These are phyloP conservation scores for Jaenimonas drosophilae DNA, from an alignment of 208 protist genomes.

Conservation along the genomic window DNA sequence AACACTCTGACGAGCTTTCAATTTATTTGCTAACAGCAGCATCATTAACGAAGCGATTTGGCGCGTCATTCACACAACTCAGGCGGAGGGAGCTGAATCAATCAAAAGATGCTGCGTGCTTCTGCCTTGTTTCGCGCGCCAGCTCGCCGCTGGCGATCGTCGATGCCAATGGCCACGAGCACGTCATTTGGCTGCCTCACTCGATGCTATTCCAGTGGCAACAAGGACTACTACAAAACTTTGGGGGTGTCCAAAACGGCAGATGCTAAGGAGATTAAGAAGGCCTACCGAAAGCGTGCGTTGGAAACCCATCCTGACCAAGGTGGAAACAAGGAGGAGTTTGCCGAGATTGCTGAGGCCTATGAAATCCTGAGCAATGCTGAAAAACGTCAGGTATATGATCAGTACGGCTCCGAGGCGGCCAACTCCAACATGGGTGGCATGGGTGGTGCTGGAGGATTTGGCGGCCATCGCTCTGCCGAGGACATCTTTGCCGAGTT, in stretches of 20 bases:
- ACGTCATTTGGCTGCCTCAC: no score
- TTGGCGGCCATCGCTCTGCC: conserved; percentile 46
- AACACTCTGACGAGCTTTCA: no score
- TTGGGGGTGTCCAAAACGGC: conserved; percentile 60
- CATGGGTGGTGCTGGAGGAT: conserved; percentile 46
- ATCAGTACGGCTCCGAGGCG: conserved; percentile 91
- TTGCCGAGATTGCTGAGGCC: conserved; percentile 87
- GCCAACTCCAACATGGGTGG: conserved; percentile 65
- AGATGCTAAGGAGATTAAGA: conserved; percentile 74
- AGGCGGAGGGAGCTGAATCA: no score
- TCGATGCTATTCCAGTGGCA: conserved; percentile 32
- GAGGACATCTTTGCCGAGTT: conserved; percentile 91
- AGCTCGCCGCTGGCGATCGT: no score
- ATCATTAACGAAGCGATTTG: no score
- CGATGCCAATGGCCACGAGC: no score
- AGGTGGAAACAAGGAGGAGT: conserved; percentile 90
- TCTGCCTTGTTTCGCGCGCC: no score
- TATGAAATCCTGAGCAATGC: conserved; percentile 96
- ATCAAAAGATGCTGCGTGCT: no score
- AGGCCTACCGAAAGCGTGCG: conserved; percentile 87
- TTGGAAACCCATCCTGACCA: conserved; percentile 88
- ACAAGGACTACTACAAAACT: conserved; percentile 87
- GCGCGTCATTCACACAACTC: no score
- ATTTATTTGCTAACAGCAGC: no score
- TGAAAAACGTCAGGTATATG: conserved; percentile 95